A percentile compares a stretch with the other conserved stretches of the same genome.
Conservation (phyloP, 2,329 filamentous ascomycete genomes). For the Pezicula neosporulosa region DNA sequence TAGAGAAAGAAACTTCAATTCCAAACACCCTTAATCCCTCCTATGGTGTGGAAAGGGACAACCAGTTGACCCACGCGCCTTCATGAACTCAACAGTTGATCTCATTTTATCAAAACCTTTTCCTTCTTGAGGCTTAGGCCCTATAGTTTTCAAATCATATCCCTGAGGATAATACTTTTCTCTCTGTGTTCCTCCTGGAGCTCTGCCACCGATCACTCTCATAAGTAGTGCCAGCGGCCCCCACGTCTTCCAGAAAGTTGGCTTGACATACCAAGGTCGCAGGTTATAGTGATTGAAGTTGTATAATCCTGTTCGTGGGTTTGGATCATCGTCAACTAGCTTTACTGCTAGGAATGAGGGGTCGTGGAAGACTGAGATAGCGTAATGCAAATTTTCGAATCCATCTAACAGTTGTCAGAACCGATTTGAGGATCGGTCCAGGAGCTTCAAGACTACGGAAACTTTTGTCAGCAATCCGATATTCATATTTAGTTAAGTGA, state of each 20-base stretch:
- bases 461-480: not conserved
- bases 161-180: too few relatives aligned
- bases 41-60: too few relatives aligned
- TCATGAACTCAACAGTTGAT: too few relatives aligned
- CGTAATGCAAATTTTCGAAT: constrained; percentile 10
- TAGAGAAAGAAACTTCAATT: too few relatives aligned
- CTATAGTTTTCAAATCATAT: too few relatives aligned
- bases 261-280: constrained; percentile 13
- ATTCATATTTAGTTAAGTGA: not conserved
- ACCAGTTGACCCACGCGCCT: too few relatives aligned
- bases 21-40: too few relatives aligned
- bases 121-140: too few relatives aligned
- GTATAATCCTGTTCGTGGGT: constrained; percentile 11
- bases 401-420: constrained; percentile 1
- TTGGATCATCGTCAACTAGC: constrained; percentile 8
- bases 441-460: constrained; percentile 10
- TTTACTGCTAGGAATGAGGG: constrained; percentile 8
- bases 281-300: constrained; percentile 9
- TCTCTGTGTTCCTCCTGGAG: too few relatives aligned
- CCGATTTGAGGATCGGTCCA: constrained; percentile 5
- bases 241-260: constrained; percentile 5
- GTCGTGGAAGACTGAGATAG: constrained; percentile 8
- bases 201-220: too few relatives aligned
- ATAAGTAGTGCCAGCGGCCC: too few relatives aligned
- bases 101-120: too few relatives aligned